These are phyloP conservation scores for Alliaria petiolata DNA, from an alignment of 345 rosid species.

Conservation along the genomic window DNA sequence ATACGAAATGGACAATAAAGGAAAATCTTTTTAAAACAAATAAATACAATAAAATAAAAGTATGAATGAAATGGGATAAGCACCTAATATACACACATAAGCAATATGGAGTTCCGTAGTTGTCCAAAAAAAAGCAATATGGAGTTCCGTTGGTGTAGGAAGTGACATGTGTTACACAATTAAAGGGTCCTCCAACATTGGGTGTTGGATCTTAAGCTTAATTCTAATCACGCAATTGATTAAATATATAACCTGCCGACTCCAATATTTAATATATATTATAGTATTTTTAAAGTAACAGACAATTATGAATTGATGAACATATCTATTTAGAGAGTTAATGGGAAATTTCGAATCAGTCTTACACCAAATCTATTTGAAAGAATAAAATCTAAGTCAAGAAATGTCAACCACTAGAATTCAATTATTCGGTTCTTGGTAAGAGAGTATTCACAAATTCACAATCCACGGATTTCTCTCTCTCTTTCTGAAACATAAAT, in stretches of 20 bases:
- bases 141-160: conserved; percentile 34
- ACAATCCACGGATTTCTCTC: neutral
- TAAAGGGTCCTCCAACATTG: conserved; percentile 27
- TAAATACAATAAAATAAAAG: neutral
- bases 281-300: neutral
- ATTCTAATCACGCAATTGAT: conserved; percentile 13
- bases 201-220: conserved; percentile 25
- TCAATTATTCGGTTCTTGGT: conserved; percentile 9
- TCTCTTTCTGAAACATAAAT: neutral
- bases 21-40: neutral
- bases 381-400: conserved; percentile 25
- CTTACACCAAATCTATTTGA: conserved; percentile 22
- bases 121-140: too few species aligned
- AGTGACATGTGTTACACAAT: conserved; percentile 26
- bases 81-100: too few species aligned
- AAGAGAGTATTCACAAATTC: neutral
- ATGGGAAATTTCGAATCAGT: conserved; percentile 20
- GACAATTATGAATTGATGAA: neutral
- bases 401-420: conserved; percentile 16
- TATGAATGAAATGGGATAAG: conserved; percentile 22
- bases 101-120: too few species aligned
- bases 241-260: conserved; percentile 27
- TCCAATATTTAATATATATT: conserved; percentile 10
- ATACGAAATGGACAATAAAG: conserved; percentile 24
- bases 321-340: neutral